Percentiles rank a stretch among this genome's conserved stretches.
phyloP scores from a whole-genome alignment of 192 early-diverging fungal genomes.

The Pilobolus umbonatus region DNA sequence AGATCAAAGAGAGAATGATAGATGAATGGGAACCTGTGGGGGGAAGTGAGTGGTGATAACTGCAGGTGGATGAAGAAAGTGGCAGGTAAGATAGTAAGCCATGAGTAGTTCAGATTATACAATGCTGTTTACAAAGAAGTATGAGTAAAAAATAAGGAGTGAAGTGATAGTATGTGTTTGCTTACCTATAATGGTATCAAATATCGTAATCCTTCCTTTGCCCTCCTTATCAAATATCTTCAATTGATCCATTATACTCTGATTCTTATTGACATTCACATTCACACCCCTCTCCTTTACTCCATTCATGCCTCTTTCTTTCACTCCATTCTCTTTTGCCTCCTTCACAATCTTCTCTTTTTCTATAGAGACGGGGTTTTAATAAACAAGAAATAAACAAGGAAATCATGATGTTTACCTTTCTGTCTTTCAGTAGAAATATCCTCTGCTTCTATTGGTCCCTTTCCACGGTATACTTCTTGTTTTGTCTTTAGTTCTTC shows the following conservation, averaged over 20 bases:
- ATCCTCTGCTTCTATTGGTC: background rate
- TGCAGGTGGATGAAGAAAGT: conserved; percentile 27
- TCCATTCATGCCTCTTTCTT: conserved; percentile 3
- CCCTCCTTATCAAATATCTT: conserved; percentile 20
- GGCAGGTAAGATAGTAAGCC: conserved; percentile 18
- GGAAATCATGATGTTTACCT: background rate
- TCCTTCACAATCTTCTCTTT: background rate
- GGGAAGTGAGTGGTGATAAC: conserved; percentile 32
- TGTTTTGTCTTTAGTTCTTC: too few relatives aligned
- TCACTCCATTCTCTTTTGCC: conserved; percentile 7
- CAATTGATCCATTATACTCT: conserved; percentile 2
- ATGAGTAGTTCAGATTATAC: conserved; percentile 27
- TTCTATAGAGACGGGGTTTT: background rate
- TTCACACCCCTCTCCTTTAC: background rate
- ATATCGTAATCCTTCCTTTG: conserved; percentile 26
- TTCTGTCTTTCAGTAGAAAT: background rate
- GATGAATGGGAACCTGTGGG: conserved; percentile 27
- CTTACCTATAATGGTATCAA: conserved; percentile 31
- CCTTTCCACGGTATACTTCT: background rate
- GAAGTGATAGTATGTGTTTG: background rate
- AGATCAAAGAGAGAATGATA: conserved; percentile 33
- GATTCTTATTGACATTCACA: conserved; percentile 1
- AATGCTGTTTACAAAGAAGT: conserved; percentile 12
- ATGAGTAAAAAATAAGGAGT: background rate
- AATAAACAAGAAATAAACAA: background rate